A percentile compares a stretch with the other conserved stretches of the same genome.
Conservation (phyloP, 441 rosid genomes). For the Melianthus villosus region DNA sequence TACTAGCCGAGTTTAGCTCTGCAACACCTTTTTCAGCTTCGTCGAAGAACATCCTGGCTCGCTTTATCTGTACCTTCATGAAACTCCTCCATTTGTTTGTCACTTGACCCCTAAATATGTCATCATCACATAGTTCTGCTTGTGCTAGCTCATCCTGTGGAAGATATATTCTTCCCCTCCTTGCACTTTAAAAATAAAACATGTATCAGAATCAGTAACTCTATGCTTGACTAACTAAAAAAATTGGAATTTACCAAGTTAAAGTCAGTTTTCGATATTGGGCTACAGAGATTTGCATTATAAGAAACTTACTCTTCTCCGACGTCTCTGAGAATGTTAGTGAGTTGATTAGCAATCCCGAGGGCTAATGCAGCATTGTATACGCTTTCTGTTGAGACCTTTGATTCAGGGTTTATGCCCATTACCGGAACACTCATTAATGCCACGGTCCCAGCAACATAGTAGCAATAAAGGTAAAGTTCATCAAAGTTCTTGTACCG, state of each 20-base stretch:
- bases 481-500: constrained; percentile 30
- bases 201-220: not conserved
- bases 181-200: constrained; percentile 15
- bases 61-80: constrained; percentile 30
- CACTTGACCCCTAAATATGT: constrained; percentile 23
- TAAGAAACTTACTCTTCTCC: constrained; percentile 32
- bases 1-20: constrained; percentile 29
- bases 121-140: constrained; percentile 26
- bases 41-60: constrained; percentile 32
- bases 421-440: constrained; percentile 42
- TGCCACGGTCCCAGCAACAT: constrained; percentile 41
- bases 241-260: not conserved
- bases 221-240: not conserved
- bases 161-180: constrained; percentile 33
- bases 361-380: constrained; percentile 33
- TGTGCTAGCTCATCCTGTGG: constrained; percentile 29
- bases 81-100: constrained; percentile 29
- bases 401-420: constrained; percentile 31
- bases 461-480: constrained; percentile 39
- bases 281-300: not conserved
- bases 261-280: not conserved
- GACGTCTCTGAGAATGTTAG: constrained; percentile 40
- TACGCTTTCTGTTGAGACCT: constrained; percentile 29
- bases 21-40: constrained; percentile 31
- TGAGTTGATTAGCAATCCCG: constrained; percentile 42